These are phyloP conservation scores for Hordeum pubiflorum DNA, from an alignment of 202 grass and related monocot species.

Conservation along the genomic window DNA sequence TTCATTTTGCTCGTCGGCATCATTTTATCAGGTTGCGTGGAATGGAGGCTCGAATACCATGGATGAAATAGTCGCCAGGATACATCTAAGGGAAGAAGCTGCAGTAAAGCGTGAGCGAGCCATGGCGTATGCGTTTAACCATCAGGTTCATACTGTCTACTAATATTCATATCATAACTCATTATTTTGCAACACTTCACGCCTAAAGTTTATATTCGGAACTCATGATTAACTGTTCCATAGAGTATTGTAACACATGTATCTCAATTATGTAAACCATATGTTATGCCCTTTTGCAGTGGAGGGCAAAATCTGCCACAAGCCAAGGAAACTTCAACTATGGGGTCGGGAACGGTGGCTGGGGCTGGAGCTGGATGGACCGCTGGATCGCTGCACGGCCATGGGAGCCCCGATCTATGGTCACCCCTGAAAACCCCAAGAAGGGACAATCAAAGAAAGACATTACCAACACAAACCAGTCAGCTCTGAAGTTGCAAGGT, in stretches of 20 bases:
- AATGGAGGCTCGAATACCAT: constrained; percentile 75
- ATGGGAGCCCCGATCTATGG: constrained; percentile 68
- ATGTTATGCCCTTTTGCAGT: constrained; percentile 36
- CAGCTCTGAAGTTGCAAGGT: constrained; percentile 40
- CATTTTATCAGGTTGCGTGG: constrained; percentile 65
- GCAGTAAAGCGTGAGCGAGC: constrained; percentile 85
- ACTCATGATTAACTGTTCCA: constrained; percentile 1
- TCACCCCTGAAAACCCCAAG: constrained; percentile 34
- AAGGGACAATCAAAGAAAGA: constrained; percentile 44
- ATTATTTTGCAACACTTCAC: neutral
- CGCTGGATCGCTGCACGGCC: constrained; percentile 82
- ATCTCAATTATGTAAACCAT: neutral
- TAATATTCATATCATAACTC: neutral
- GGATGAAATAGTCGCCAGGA: constrained; percentile 77
- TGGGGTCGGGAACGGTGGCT: constrained; percentile 59
- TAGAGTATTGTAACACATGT: neutral
- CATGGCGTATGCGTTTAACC: constrained; percentile 90
- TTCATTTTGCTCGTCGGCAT: neutral
- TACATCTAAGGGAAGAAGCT: constrained; percentile 90
- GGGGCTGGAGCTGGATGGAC: constrained; percentile 96
- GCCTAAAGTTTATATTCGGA: neutral
- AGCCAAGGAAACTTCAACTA: constrained; percentile 66
- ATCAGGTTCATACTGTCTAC: constrained; percentile 54
- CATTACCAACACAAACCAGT: constrained; percentile 34
- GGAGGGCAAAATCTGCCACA: constrained; percentile 73